Conservation (phyloP, 257 asterid species). For the Rubia yunnanensis region DNA sequence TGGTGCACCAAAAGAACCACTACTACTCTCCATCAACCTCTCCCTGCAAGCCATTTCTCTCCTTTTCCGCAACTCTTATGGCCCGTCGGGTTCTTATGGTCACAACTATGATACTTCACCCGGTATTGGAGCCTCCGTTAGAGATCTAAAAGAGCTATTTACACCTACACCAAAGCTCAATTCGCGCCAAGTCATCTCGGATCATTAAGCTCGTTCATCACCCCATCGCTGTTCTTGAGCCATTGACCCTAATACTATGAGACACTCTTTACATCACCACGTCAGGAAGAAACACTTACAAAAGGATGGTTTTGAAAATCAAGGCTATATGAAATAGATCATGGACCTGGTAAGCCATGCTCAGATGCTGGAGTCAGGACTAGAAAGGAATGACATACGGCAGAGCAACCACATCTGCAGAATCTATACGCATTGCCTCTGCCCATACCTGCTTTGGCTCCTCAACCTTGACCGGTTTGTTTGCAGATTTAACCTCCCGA, state of each 20-base stretch:
- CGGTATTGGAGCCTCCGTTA: neutral
- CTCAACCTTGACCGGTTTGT: constrained; percentile 22
- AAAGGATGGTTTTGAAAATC: neutral
- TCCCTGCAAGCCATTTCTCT: neutral
- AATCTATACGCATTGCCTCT: constrained; percentile 31
- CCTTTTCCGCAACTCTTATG: neutral
- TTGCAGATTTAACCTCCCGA: constrained; percentile 15
- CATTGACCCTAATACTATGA: neutral
- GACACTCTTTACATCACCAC: neutral
- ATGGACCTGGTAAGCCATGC: neutral
- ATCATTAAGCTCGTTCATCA: constrained; percentile 6
- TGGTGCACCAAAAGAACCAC: constrained; percentile 11
- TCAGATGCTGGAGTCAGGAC: neutral
- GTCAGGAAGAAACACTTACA: neutral
- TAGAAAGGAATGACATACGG: constrained; percentile 61
- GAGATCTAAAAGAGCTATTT: neutral
- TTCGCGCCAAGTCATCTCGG: constrained; percentile 2
- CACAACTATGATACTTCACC: neutral
- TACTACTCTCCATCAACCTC: constrained; percentile 4
- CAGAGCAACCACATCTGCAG: constrained; percentile 34
- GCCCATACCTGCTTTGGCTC: constrained; percentile 42
- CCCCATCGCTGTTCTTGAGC: constrained; percentile 4
- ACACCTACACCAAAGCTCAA: neutral
- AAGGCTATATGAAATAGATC: neutral
- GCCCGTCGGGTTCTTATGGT: neutral